These are phyloP conservation scores for Nakaseomyces sp. DNA, from an alignment of 1,139 yeast genomes.

Conservation along the genomic window DNA sequence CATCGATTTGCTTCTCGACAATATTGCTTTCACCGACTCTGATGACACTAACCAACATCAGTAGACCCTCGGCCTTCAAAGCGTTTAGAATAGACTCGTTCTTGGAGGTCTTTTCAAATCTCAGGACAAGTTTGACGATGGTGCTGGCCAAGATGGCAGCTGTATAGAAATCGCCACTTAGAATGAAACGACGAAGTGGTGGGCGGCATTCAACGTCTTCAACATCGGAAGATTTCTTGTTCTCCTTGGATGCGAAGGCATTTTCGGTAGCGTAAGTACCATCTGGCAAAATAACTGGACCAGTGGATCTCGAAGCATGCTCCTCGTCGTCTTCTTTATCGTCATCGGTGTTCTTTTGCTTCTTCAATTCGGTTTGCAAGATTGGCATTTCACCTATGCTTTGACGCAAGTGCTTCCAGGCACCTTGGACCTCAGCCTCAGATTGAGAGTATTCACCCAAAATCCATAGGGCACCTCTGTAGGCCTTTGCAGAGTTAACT, in stretches of 20 bases:
- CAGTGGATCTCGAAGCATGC: constrained; percentile 36
- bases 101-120: constrained; percentile 55
- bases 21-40: constrained; percentile 82
- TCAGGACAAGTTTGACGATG: constrained; percentile 75
- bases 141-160: constrained; percentile 86
- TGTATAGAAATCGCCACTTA: constrained; percentile 84
- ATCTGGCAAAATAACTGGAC: constrained; percentile 88
- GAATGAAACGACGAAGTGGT: constrained; percentile 71
- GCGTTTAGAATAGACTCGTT: constrained; percentile 61
- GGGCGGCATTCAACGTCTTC: constrained; percentile 40
- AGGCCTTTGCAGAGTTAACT: constrained; percentile 81
- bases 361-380: constrained; percentile 58
- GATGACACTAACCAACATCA: constrained; percentile 83
- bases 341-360: constrained; percentile 31
- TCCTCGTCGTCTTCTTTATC: constrained; percentile 32
- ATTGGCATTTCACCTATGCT: constrained; percentile 91
- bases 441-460: constrained; percentile 83
- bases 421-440: constrained; percentile 63
- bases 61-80: constrained; percentile 87
- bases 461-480: constrained; percentile 92
- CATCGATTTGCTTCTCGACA: constrained; percentile 75
- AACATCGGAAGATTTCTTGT: constrained; percentile 12
- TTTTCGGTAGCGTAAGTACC: constrained; percentile 98
- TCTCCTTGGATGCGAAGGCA: constrained; percentile 44
- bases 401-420: constrained; percentile 81